These are phyloP conservation scores for Pyrenochaeta sp. DNA, from an alignment of 2,329 filamentous ascomycete species.

Conservation along the genomic window DNA sequence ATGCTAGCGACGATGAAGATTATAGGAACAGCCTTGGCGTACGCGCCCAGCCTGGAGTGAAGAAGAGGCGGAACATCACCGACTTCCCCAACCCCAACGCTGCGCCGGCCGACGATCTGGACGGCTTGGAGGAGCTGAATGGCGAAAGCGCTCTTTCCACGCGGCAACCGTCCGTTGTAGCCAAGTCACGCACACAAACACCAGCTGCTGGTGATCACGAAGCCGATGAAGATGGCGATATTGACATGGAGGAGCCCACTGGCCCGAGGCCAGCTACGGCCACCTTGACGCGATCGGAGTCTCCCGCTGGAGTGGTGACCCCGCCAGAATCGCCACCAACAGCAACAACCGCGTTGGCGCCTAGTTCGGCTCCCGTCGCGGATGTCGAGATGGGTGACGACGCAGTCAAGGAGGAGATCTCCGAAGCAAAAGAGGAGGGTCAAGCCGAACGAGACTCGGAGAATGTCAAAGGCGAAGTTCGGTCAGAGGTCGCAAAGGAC, in stretches of 20 bases:
- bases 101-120: constrained; percentile 38
- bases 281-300: constrained; percentile 32
- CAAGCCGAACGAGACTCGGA: constrained; percentile 39
- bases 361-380: constrained; percentile 25
- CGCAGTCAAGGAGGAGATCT: constrained; percentile 25
- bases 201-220: constrained; percentile 33
- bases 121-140: constrained; percentile 38
- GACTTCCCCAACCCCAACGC: constrained; percentile 67
- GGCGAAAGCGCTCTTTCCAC: constrained; percentile 42
- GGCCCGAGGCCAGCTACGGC: constrained; percentile 22
- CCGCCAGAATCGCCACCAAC: constrained; percentile 47
- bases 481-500: constrained; percentile 40
- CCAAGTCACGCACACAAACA: constrained; percentile 37
- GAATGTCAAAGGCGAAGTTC: constrained; percentile 43
- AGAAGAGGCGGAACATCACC: constrained; percentile 66
- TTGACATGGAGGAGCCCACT: constrained; percentile 46
- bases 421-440: constrained; percentile 35
- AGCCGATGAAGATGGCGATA: constrained; percentile 47
- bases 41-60: constrained; percentile 60
- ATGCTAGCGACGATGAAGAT: constrained; percentile 89
- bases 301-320: constrained; percentile 44
- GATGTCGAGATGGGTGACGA: constrained; percentile 46
- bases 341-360: constrained; percentile 23
- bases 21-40: constrained; percentile 77
- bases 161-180: constrained; percentile 37